These are phyloP conservation scores for Naganishia antarctica DNA, from an alignment of 768 basidiomycete species.

Conservation along the genomic window DNA sequence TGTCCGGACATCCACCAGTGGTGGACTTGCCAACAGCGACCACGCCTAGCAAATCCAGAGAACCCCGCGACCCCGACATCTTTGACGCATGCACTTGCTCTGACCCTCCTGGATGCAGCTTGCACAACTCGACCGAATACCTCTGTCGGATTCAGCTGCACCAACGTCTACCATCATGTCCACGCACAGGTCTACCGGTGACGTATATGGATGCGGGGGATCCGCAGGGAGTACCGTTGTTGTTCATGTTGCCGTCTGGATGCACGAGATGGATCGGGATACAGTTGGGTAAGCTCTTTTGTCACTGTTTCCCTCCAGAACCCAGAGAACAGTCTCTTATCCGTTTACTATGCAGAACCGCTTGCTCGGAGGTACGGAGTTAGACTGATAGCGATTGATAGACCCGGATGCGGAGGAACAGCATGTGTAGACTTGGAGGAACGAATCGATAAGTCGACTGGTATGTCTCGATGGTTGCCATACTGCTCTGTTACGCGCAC, in stretches of 20 bases:
- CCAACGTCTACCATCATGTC: conserved; percentile 32
- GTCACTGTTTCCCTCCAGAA: neutral
- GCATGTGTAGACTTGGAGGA: conserved; percentile 34
- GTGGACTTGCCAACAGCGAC: neutral
- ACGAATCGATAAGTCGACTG: conserved; percentile 34
- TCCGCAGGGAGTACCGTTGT: conserved; percentile 36
- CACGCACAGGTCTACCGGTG: conserved; percentile 36
- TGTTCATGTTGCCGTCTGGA: conserved; percentile 39
- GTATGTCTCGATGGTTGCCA: conserved; percentile 32
- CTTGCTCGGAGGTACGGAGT: conserved; percentile 36
- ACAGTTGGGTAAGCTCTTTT: neutral
- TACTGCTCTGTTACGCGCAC: too few species aligned
- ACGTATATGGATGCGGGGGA: conserved; percentile 40
- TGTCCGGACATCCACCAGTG: neutral
- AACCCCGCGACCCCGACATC: neutral
- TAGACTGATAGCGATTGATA: conserved; percentile 40
- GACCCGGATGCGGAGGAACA: conserved; percentile 41
- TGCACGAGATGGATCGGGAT: conserved; percentile 40
- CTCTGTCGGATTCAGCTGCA: conserved; percentile 36
- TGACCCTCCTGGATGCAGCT: neutral
- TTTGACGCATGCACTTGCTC: conserved; percentile 4
- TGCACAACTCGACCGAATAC: conserved; percentile 26
- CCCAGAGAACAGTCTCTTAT: too few species aligned
- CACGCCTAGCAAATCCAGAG: neutral
- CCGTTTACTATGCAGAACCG: conserved; percentile 31